These are phyloP conservation scores for Termitomyces sp. DNA, from an alignment of 768 basidiomycete species.

Conservation along the genomic window DNA sequence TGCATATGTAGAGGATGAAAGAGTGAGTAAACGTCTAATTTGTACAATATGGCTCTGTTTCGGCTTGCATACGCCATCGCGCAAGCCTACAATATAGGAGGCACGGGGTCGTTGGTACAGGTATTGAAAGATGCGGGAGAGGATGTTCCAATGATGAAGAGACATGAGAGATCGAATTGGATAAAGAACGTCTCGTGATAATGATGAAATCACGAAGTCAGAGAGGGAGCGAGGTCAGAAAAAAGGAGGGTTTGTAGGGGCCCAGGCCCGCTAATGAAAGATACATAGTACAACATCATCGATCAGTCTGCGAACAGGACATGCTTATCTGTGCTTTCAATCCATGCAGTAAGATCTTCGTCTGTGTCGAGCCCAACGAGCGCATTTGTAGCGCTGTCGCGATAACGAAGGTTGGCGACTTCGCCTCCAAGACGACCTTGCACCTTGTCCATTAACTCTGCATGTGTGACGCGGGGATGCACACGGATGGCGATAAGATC, in stretches of 20 bases:
- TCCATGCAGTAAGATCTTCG: slow-evolving; percentile 62
- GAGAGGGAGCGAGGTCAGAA: not conserved
- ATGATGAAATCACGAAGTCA: slow-evolving; percentile 3
- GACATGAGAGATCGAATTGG: slow-evolving; percentile 13
- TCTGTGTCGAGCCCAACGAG: slow-evolving; percentile 62
- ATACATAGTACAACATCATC: not conserved
- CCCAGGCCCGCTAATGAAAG: not conserved
- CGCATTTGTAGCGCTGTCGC: slow-evolving; percentile 61
- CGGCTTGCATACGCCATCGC: slow-evolving; percentile 1
- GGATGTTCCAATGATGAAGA: slow-evolving; percentile 7
- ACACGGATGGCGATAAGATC: slow-evolving; percentile 97
- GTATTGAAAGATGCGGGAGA: slow-evolving; percentile 1
- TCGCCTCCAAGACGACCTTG: slow-evolving; percentile 78
- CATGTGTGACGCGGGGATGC: slow-evolving; percentile 83
- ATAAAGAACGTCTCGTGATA: slow-evolving; percentile 11
- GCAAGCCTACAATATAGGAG: slow-evolving; percentile 3
- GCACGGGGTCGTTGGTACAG: slow-evolving; percentile 5
- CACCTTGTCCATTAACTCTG: slow-evolving; percentile 88
- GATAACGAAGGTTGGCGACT: slow-evolving; percentile 63
- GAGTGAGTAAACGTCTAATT: slow-evolving; percentile 8
- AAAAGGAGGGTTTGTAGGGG: not conserved
- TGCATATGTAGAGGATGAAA: not conserved
- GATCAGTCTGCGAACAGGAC: slow-evolving; percentile 72
- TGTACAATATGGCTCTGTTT: slow-evolving; percentile 18
- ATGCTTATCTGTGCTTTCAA: slow-evolving; percentile 76